Conservation (phyloP, 345 rosid genomes). For the Rhizophora mangle region DNA sequence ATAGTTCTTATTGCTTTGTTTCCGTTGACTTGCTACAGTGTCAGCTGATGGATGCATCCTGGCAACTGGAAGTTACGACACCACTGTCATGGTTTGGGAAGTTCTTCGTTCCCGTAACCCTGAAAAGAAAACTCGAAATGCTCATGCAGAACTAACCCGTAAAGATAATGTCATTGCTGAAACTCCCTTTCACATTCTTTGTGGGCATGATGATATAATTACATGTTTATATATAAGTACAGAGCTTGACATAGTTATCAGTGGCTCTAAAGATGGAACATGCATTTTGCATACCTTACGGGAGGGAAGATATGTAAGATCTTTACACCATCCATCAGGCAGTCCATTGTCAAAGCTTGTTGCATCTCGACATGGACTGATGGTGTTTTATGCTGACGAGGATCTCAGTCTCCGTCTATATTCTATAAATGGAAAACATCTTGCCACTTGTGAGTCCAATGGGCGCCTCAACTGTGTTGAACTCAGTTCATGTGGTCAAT, state of each 20-base stretch:
- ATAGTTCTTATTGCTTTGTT: background rate
- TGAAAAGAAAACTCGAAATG: slow-evolving; percentile 62
- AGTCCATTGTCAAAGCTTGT: slow-evolving; percentile 78
- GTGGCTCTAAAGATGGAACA: slow-evolving; percentile 98
- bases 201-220: slow-evolving; percentile 94
- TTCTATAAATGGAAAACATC: slow-evolving; percentile 90
- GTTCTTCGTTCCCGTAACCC: slow-evolving; percentile 49
- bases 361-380: slow-evolving; percentile 79
- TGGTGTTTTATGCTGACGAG: slow-evolving; percentile 75
- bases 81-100: slow-evolving; percentile 97
- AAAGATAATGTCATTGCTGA: slow-evolving; percentile 70
- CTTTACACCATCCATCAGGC: slow-evolving; percentile 79
- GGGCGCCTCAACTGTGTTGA: slow-evolving; percentile 90
- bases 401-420: slow-evolving; percentile 89
- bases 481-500: slow-evolving; percentile 82
- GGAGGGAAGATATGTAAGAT: slow-evolving; percentile 89
- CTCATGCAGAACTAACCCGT: slow-evolving; percentile 50
- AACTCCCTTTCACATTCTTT: slow-evolving; percentile 89
- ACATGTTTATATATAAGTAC: slow-evolving; percentile 78
- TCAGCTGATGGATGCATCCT: slow-evolving; percentile 78
- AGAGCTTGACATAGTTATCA: slow-evolving; percentile 91
- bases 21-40: slow-evolving; percentile 42
- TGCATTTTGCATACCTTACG: slow-evolving; percentile 84
- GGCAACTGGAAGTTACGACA: slow-evolving; percentile 96
- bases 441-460: slow-evolving; percentile 81